Evolutionary conservation across 2,329 filamentous ascomycete species (phyloP), one percentile per base, ranked within the genome.

Genomic region (Beauveria brongniartii): DNA sequence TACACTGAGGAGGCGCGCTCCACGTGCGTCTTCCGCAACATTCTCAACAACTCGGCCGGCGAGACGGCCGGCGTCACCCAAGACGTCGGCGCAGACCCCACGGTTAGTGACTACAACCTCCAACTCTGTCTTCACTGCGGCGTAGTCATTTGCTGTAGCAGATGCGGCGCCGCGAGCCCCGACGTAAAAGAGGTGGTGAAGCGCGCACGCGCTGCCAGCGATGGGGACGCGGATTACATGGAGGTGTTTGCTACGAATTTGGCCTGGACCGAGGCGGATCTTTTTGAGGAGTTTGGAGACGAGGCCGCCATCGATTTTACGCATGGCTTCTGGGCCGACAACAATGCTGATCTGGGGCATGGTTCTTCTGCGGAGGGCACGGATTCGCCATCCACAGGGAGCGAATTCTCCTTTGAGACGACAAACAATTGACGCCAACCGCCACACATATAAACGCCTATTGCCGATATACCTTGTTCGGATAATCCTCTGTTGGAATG

Each of bases 21-120:
- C 24, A 88, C 91, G 64, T 97, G 94, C 76, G 91, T 97, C 70
- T 99, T 94, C 80, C 91, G 95, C 74, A 96, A 97, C 76, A 85
- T 93, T 67, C 86, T 99, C 69, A 91, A 91, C 77, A 95, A 89
- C 72, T 89, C 91, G 63, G 90, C 93, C 28, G 92, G 92, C 70
- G 94, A 97, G 77, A 97, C 93, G 46, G 93, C 94, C 62, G 94
- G 95, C 77, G 93, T 97, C 69, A 97, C 93, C 64, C 91, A 96
- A 76, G 95, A 99, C 78, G 92, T 99, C 70, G 91, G 89, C 72
- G 92, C 91, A 71, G 94, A 99, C 83, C 94, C 94, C 77, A 99
- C 95, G 86, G 93, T 99, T 88, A 84, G 93, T 96, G 72, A 76
- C 68, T 5, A 16, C 34, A 9, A 24, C 18, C 71, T 70, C 64